A percentile compares a stretch with the other conserved stretches of the same genome.
These are phyloP conservation scores for Buddleja alternifolia DNA, from an alignment of 257 asterid genomes.

Conservation along the genomic window DNA sequence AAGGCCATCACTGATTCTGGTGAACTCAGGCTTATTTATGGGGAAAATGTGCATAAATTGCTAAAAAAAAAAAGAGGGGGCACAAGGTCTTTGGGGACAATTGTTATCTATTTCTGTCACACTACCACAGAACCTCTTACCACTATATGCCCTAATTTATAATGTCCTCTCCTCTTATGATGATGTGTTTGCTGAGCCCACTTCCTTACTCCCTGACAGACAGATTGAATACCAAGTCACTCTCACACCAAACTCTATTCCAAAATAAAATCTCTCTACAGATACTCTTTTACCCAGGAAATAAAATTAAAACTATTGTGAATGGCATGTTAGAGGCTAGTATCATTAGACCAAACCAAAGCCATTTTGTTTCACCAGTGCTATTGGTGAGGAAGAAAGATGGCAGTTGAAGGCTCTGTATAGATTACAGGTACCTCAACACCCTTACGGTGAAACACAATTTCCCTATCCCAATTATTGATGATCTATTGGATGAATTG, in stretches of 20 bases:
- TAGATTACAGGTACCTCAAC: conserved; percentile 2
- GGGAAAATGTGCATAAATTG: background rate
- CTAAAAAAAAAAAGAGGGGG: background rate
- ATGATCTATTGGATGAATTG: conserved; percentile 9
- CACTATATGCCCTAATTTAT: too few species aligned
- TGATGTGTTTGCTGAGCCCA: too few species aligned
- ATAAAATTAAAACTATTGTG: too few species aligned
- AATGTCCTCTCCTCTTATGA: too few species aligned
- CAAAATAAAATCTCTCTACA: too few species aligned
- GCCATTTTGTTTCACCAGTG: too few species aligned
- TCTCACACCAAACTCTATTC: too few species aligned
- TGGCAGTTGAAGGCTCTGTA: background rate
- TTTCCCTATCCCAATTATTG: background rate
- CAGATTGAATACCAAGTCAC: too few species aligned
- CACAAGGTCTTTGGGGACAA: background rate
- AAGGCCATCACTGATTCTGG: background rate
- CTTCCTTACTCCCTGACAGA: too few species aligned
- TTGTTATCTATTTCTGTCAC: background rate
- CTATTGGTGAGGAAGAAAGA: background rate
- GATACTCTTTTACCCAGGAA: too few species aligned
- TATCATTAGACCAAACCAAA: too few species aligned
- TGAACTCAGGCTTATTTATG: background rate
- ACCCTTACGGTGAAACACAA: background rate
- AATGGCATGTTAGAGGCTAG: background rate
- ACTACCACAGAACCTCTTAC: background rate